Evolutionary conservation across 1,284 basidiomycete genomes (phyloP).

Genomic region (Pterula multifida): DNA sequence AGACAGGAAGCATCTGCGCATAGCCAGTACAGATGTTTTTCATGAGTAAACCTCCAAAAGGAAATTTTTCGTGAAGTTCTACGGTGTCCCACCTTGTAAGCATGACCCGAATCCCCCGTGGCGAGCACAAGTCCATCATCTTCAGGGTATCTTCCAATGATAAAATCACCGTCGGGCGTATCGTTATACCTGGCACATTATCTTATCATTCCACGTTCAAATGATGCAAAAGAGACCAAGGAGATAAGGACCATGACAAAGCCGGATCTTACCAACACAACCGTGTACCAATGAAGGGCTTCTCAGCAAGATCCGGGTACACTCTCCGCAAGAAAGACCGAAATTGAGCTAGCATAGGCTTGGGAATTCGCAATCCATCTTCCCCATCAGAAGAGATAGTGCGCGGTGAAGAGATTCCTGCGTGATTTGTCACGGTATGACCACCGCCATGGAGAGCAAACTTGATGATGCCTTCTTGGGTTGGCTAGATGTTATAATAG

Average conservation of each 20-base stretch:
- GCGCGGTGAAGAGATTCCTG: slow-evolving; percentile 50
- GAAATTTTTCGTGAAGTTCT: too few species aligned
- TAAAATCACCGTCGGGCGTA: slow-evolving; percentile 66
- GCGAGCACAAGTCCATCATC: slow-evolving; percentile 54
- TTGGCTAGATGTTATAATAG: slow-evolving; percentile 40
- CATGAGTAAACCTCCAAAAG: too few species aligned
- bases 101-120: slow-evolving; percentile 74
- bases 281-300: slow-evolving; percentile 56
- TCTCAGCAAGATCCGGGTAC: slow-evolving; percentile 63
- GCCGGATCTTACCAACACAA: slow-evolving; percentile 62
- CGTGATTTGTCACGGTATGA: slow-evolving; percentile 32
- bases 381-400: slow-evolving; percentile 44
- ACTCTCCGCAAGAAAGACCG: slow-evolving; percentile 39
- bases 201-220: too few species aligned
- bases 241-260: neutral
- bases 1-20: slow-evolving; percentile 77
- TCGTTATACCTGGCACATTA: slow-evolving; percentile 60
- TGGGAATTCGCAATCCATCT: slow-evolving; percentile 55
- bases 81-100: slow-evolving; percentile 65
- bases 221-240: neutral
- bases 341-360: slow-evolving; percentile 32
- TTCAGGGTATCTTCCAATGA: slow-evolving; percentile 56
- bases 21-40: too few species aligned
- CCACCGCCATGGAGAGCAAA: slow-evolving; percentile 62
- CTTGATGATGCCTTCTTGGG: slow-evolving; percentile 57